phyloP scores from a whole-genome alignment of 495 filamentous ascomycete species.

The Aspergillus incahuasiensis region DNA sequence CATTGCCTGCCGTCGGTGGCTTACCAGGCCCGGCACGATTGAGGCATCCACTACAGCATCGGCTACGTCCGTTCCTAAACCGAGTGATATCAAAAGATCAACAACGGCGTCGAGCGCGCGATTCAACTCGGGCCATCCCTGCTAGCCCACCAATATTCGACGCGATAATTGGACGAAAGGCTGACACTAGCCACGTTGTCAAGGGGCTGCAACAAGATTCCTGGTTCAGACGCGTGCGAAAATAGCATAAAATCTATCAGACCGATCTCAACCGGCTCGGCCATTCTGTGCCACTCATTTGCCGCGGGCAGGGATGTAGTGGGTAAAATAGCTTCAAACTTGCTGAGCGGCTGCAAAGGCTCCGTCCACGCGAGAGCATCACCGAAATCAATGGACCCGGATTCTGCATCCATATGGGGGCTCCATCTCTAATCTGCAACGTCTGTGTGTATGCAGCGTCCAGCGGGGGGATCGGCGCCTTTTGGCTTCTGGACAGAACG shows the following conservation, averaged over 20 bases:
- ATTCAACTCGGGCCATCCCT: constrained; percentile 15
- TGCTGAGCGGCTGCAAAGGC: constrained; percentile 14
- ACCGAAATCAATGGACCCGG: constrained; percentile 4
- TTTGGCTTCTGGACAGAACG: background rate
- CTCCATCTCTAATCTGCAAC: background rate
- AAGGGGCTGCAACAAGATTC: background rate
- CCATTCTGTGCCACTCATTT: background rate
- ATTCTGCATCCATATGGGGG: background rate
- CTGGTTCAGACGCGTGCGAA: background rate
- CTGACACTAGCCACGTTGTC: constrained; percentile 7
- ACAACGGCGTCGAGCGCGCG: constrained; percentile 2
- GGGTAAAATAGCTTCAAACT: constrained; percentile 13
- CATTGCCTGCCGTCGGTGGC: too few relatives aligned
- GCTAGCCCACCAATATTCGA: background rate
- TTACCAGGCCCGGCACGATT: background rate
- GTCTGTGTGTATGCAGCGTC: constrained; percentile 3
- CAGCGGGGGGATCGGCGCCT: constrained; percentile 2
- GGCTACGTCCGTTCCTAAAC: background rate
- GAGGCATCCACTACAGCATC: background rate
- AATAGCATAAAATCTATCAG: background rate
- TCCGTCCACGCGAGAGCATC: constrained; percentile 12
- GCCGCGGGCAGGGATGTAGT: constrained; percentile 12
- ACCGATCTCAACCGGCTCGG: background rate
- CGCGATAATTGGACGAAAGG: background rate
- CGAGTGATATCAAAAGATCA: constrained; percentile 17